Evolutionary conservation across 2,329 filamentous ascomycete genomes (phyloP).

Genomic region (Waltergamsia citrina): DNA sequence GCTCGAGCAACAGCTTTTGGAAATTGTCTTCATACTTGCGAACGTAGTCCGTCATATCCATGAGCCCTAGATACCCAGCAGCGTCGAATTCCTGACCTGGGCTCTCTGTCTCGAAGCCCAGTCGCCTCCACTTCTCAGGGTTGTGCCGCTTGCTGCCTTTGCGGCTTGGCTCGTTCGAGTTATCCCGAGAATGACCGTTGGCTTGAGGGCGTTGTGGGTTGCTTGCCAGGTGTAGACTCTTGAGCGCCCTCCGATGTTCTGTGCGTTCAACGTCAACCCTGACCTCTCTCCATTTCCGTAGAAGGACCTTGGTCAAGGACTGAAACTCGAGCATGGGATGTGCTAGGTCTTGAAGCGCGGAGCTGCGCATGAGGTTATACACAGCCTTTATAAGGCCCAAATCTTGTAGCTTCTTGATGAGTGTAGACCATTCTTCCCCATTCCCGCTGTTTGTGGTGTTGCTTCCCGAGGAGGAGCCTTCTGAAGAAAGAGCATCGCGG

Average conservation of each 20-base stretch:
- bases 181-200: constrained; percentile 28
- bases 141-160: constrained; percentile 66
- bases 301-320: constrained; percentile 74
- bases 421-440: constrained; percentile 80
- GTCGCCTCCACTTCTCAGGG: constrained; percentile 82
- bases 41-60: constrained; percentile 93
- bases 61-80: constrained; percentile 87
- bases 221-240: constrained; percentile 76
- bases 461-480: constrained; percentile 46
- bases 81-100: constrained; percentile 78
- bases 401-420: constrained; percentile 89
- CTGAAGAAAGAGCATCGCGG: constrained; percentile 76
- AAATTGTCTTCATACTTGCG: constrained; percentile 86
- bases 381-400: constrained; percentile 87
- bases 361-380: constrained; percentile 89
- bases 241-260: constrained; percentile 81
- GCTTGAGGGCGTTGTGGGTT: constrained; percentile 47
- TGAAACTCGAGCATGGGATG: constrained; percentile 91
- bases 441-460: constrained; percentile 17
- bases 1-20: constrained; percentile 85
- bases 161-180: constrained; percentile 25
- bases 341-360: constrained; percentile 80
- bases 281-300: constrained; percentile 83
- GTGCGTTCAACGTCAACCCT: constrained; percentile 75
- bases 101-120: constrained; percentile 87